Percentiles rank a stretch among this genome's conserved stretches.
Conservation (phyloP, 768 basidiomycete genomes). For the Pisolithus orientalis region DNA sequence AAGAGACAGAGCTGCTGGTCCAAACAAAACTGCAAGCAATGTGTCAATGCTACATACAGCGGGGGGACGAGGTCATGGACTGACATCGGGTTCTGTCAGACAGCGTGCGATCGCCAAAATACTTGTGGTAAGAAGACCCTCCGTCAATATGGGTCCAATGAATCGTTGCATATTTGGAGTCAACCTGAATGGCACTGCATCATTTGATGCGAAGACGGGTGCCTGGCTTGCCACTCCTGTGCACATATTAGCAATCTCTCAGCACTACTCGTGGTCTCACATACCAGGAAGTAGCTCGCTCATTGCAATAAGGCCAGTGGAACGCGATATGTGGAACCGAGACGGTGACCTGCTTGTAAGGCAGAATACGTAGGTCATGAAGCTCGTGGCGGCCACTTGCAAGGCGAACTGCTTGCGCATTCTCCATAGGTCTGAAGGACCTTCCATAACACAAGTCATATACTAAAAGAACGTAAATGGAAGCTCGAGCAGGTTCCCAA, state of each 20-base stretch:
- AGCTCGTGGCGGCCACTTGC: conserved; percentile 82
- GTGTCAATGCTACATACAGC: background rate
- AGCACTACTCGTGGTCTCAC: conserved; percentile 8
- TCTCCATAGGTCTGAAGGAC: conserved; percentile 84
- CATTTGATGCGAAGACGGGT: conserved; percentile 68
- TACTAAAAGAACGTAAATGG: conserved; percentile 48
- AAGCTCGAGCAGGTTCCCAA: background rate
- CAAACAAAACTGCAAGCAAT: conserved; percentile 64
- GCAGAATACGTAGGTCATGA: conserved; percentile 86
- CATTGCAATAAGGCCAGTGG: conserved; percentile 88
- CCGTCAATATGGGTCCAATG: conserved; percentile 80
- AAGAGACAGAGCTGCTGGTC: conserved; percentile 90
- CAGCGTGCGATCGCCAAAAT: conserved; percentile 89
- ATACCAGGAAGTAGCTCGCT: conserved; percentile 84
- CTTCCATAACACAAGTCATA: conserved; percentile 81
- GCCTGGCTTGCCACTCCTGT: conserved; percentile 33
- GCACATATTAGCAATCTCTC: background rate
- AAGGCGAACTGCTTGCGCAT: conserved; percentile 96
- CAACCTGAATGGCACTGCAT: conserved; percentile 93
- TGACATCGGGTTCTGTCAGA: conserved; percentile 86
- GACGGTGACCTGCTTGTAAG: conserved; percentile 78
- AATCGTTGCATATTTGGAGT: conserved; percentile 96
- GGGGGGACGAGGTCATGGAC: conserved; percentile 10
- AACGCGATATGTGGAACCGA: conserved; percentile 84
- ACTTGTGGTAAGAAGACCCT: conserved; percentile 81